Conservation (phyloP, 805 yeast species). For the Sugiyamaella marilandica region DNA sequence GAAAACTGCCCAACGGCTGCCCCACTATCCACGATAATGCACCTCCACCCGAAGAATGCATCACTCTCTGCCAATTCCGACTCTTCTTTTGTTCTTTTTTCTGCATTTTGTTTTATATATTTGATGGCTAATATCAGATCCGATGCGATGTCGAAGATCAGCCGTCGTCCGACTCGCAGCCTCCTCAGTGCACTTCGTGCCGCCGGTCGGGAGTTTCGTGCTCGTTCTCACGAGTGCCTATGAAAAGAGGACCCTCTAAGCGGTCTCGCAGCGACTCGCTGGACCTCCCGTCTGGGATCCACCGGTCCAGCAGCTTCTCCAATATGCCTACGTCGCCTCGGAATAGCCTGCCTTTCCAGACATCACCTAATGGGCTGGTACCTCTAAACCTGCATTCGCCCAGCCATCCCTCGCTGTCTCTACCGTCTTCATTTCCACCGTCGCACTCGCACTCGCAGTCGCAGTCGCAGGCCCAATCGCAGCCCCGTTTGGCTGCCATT, state of each 20-base stretch:
- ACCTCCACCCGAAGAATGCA: too few species aligned
- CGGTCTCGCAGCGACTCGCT: slow-evolving; percentile 34
- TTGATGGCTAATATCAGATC: slow-evolving; percentile 27
- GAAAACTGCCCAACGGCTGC: too few species aligned
- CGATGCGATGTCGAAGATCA: slow-evolving; percentile 37
- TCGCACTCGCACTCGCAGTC: background rate
- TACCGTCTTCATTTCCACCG: background rate
- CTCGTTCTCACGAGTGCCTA: slow-evolving; percentile 52
- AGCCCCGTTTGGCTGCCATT: background rate
- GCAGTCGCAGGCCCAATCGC: slow-evolving; percentile 1
- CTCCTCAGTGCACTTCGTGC: slow-evolving; percentile 46
- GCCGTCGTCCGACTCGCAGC: slow-evolving; percentile 24
- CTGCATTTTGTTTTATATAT: slow-evolving; percentile 1
- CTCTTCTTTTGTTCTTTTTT: background rate
- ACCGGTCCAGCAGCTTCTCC: background rate
- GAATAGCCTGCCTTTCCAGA: background rate
- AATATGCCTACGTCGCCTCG: slow-evolving; percentile 1
- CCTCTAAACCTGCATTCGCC: background rate
- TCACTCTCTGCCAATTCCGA: too few species aligned
- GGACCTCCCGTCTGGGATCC: background rate
- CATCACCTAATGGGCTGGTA: background rate
- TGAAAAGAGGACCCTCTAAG: slow-evolving; percentile 60
- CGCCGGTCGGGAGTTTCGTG: slow-evolving; percentile 47
- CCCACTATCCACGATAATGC: too few species aligned
- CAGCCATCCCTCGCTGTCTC: background rate